A percentile compares a stretch with the other conserved stretches of the same genome.
Conservation (phyloP, 257 asterid genomes). For the Rhazya stricta region DNA sequence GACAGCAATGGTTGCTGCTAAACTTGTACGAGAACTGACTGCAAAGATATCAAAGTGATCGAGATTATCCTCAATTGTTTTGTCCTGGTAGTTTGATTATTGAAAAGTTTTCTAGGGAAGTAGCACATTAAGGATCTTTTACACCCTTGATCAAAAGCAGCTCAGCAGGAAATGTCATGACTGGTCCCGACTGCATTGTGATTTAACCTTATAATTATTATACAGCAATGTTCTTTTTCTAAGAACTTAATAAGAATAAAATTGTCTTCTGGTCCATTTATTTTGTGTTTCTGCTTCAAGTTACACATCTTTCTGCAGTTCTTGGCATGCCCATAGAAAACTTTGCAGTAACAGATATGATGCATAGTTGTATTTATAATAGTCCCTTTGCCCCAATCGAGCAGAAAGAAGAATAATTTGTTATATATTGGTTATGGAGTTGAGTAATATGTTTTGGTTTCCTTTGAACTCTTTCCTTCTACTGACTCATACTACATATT, state of each 20-base stretch:
- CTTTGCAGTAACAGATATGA: background rate
- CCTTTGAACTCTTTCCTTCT: background rate
- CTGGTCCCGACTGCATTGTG: background rate
- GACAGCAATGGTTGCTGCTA: slow-evolving; percentile 99
- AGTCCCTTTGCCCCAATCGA: background rate
- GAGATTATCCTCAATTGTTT: background rate
- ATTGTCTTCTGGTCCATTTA: background rate
- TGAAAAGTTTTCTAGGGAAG: background rate
- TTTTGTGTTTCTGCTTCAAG: background rate
- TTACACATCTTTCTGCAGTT: background rate
- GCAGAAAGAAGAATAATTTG: background rate
- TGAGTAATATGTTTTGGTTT: background rate
- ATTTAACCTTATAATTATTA: background rate
- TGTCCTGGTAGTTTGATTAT: background rate
- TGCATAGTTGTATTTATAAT: background rate
- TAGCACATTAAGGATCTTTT: background rate
- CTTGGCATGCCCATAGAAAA: background rate
- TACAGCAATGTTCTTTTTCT: background rate
- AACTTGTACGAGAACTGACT: slow-evolving; percentile 79
- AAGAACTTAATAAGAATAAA: background rate
- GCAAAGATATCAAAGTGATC: slow-evolving; percentile 85
- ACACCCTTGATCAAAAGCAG: slow-evolving; percentile 2
- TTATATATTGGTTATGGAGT: background rate
- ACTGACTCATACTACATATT: too few species aligned
- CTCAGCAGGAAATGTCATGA: background rate